phyloP scores from a whole-genome alignment of 805 yeast genomes.

The Candida nitratophila region DNA sequence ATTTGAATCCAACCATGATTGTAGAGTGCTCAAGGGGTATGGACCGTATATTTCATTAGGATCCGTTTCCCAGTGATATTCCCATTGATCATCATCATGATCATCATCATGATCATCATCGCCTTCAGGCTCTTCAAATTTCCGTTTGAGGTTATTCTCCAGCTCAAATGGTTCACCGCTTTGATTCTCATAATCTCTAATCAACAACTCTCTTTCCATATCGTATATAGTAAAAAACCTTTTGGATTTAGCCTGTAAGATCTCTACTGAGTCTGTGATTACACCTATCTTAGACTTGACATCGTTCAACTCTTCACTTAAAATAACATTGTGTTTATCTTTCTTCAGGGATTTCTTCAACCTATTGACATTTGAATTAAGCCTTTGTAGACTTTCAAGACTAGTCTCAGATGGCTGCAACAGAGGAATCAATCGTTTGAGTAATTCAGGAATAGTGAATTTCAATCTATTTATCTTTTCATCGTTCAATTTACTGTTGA shows the following conservation, averaged over 20 bases:
- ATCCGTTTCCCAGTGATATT: slow-evolving; percentile 39
- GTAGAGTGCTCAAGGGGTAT: slow-evolving; percentile 43
- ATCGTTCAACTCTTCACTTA: slow-evolving; percentile 8
- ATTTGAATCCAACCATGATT: neutral
- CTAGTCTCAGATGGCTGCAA: slow-evolving; percentile 57
- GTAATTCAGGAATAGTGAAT: slow-evolving; percentile 12
- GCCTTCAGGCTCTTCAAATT: slow-evolving; percentile 4
- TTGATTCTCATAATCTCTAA: slow-evolving; percentile 33
- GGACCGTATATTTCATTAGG: slow-evolving; percentile 38
- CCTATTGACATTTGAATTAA: slow-evolving; percentile 19
- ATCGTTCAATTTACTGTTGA: slow-evolving; percentile 8
- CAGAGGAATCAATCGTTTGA: slow-evolving; percentile 29
- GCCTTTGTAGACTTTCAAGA: slow-evolving; percentile 44
- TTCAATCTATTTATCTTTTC: slow-evolving; percentile 8
- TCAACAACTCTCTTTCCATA: slow-evolving; percentile 47
- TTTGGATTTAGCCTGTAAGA: slow-evolving; percentile 29
- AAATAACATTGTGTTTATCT: slow-evolving; percentile 5
- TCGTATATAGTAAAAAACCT: slow-evolving; percentile 44
- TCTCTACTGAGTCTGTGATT: slow-evolving; percentile 44
- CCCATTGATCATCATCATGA: slow-evolving; percentile 29
- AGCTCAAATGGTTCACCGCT: slow-evolving; percentile 32
- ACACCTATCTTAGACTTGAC: slow-evolving; percentile 24
- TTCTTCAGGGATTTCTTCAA: slow-evolving; percentile 8
- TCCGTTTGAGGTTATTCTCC: slow-evolving; percentile 16
- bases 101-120: slow-evolving; percentile 10